Base-by-base conservation (phyloP, 2,329 filamentous ascomycete species). In the Botrytis fragariae region DNA sequence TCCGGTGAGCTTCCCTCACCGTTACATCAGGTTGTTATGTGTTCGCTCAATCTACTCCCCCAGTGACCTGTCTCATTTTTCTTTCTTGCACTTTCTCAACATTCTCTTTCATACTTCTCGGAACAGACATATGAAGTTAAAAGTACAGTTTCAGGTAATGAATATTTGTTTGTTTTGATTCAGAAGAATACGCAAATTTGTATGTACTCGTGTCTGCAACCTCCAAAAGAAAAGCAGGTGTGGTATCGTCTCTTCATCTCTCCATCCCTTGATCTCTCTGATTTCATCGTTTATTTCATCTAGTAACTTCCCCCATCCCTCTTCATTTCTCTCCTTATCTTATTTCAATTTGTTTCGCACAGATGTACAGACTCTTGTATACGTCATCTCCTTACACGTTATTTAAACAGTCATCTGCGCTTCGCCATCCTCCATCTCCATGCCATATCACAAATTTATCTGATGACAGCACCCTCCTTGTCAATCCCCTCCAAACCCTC, bases 401-500 rank as follows among this genome's bases (percentile, higher is more conserved):
- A 4, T 16, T 39, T 8, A 5, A 4, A 39, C 35, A 39, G 25
- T 10, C 16, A 54, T 12, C 25, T 29, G 22, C 20, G 4, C 45
- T 7, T 12, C 22, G 0, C 22, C 32, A 51, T 10, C 3, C 8
- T 4, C 44, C 45, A 20, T 25, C 10, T 37, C 16, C 0, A 57
- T 22, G 10, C 8, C 14, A 54, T 9, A 0, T 4, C 8, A 42
- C 6, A 20, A 2, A n/a, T 5, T 63, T 73, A 93, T 73, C 91
- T 90, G 82, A 94, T 94, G 75, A 93, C 83, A 73, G 91, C 90
- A 1, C 86, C 89, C 76, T 92, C 91, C 80, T 91, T 90, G 77
- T 94, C 91, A 77, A 96, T 92, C 5, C 93, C 93, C 80, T 97
- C 91, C 72, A 94, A 84, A 32, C 89, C 89, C 81, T 97, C 94